Base-by-base conservation (phyloP, 2,329 filamentous ascomycete species). In the Paraphaeosphaeria minitans region DNA sequence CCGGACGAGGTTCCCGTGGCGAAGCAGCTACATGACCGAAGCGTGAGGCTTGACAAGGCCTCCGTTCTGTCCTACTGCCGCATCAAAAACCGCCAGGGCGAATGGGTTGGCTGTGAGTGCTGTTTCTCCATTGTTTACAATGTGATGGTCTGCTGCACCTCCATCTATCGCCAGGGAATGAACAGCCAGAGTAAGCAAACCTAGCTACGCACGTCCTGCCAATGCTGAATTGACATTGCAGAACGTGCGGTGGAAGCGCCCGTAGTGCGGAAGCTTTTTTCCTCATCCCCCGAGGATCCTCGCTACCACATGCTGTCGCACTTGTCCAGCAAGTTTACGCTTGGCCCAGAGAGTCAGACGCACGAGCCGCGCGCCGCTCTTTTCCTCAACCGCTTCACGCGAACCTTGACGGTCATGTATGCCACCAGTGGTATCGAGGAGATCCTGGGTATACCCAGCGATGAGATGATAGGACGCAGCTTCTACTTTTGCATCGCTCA, bases 241-340 rank as follows among this genome's bases (percentile, higher is more conserved):
- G 92, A 89, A 69, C 86, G 92, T 66, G 91, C 90, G 16, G 81
- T 87, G 4, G 90, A 92, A 68, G 92, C 91, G 41, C 91, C 91
- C 1, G 84, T 91, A 59, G 88, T 96, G 56, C 87, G 91, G 55
- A 87, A 89, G 51, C 82, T 94, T 29, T 96, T 96, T 75, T 89
- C 91, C 2, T 92, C 89, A 27, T 94, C 91, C 8, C 90, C 91
- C 14, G 84, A 87, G 68, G 92, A 96, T 70, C 91, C 92, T 19
- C 87, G 92, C 63, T 96, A 96, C 75, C 91, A 95, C 77, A 96
- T 96, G 92, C 80, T 96, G 72, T 90, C 92, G 56, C 90, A 93
- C 64, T 81, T 96, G 16, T 96, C 92, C 12, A 85, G 88, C 70
- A 95, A 94, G 74, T 96, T 96, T 79, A 79, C 68, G 62, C 79